phyloP scores from a whole-genome alignment of 2,329 filamentous ascomycete genomes.

The Ophiostoma angusticollis region DNA sequence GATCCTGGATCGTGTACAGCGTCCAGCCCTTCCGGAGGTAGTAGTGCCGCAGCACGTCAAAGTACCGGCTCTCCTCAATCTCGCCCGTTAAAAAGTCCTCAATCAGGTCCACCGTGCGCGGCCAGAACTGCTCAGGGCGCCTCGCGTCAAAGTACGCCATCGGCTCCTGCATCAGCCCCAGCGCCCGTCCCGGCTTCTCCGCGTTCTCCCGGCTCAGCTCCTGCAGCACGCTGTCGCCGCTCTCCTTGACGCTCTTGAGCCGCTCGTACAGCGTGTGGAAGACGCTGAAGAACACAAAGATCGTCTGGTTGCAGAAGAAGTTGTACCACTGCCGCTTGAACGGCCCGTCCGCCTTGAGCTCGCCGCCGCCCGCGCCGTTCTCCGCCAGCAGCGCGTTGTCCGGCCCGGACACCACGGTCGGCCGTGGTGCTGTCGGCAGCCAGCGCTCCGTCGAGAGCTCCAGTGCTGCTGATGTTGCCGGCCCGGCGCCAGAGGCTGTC shows the following conservation, averaged over 20 bases:
- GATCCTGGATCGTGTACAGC: conserved; percentile 82
- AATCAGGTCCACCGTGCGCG: conserved; percentile 71
- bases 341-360: conserved; percentile 63
- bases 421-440: conserved; percentile 49
- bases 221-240: conserved; percentile 57
- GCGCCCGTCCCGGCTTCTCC: conserved; percentile 67
- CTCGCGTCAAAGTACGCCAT: conserved; percentile 65
- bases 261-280: conserved; percentile 86
- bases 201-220: conserved; percentile 62
- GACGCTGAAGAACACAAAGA: conserved; percentile 90
- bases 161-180: conserved; percentile 70
- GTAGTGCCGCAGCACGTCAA: conserved; percentile 82
- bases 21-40: conserved; percentile 88
- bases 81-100: conserved; percentile 77
- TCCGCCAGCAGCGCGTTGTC: conserved; percentile 41
- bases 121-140: conserved; percentile 60
- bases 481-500: too few relatives aligned
- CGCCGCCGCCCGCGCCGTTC: conserved; percentile 48
- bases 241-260: conserved; percentile 70
- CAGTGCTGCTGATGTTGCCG: conserved; percentile 36
- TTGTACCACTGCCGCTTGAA: conserved; percentile 74
- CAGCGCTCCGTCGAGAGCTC: conserved; percentile 53
- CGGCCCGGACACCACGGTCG: conserved; percentile 38
- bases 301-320: conserved; percentile 79
- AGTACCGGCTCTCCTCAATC: conserved; percentile 69